These are phyloP conservation scores for Ophiocordyceps polyrhachis-furcata DNA, from an alignment of 2,329 filamentous ascomycete species.

Conservation along the genomic window DNA sequence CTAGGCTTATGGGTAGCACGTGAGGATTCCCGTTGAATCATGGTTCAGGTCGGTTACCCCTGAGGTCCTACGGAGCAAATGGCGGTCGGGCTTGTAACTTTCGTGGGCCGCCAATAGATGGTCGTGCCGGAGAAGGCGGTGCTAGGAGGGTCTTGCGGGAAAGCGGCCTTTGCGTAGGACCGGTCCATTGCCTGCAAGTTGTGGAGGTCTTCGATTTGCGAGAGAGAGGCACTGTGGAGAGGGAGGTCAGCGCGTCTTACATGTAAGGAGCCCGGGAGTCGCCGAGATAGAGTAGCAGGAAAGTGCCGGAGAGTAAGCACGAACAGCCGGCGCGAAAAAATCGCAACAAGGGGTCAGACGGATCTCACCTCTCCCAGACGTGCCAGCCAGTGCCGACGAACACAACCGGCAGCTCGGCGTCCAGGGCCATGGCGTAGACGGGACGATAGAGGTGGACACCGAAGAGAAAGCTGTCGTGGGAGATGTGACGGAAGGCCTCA, in stretches of 20 bases:
- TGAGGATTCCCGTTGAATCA: background rate
- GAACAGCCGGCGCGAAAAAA: slow-evolving; percentile 5
- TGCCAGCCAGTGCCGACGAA: slow-evolving; percentile 38
- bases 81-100: too few species aligned
- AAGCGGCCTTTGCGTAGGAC: slow-evolving; percentile 3
- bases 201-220: slow-evolving; percentile 1
- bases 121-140: slow-evolving; percentile 7
- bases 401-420: slow-evolving; percentile 25
- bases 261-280: background rate
- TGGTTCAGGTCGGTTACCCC: background rate
- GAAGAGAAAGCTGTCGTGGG: slow-evolving; percentile 32
- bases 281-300: background rate
- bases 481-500: slow-evolving; percentile 29
- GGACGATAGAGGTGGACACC: slow-evolving; percentile 40
- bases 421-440: slow-evolving; percentile 33
- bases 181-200: slow-evolving; percentile 4
- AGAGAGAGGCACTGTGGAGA: slow-evolving; percentile 1
- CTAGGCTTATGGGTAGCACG: background rate
- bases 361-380: slow-evolving; percentile 30
- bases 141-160: slow-evolving; percentile 4
- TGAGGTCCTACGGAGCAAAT: too few species aligned
- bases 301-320: background rate
- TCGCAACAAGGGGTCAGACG: background rate
- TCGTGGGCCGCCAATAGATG: slow-evolving; percentile 5
- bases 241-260: background rate